Evolutionary conservation across 2,329 filamentous ascomycete species (phyloP).

Genomic region (Trichoderma simmonsii): DNA sequence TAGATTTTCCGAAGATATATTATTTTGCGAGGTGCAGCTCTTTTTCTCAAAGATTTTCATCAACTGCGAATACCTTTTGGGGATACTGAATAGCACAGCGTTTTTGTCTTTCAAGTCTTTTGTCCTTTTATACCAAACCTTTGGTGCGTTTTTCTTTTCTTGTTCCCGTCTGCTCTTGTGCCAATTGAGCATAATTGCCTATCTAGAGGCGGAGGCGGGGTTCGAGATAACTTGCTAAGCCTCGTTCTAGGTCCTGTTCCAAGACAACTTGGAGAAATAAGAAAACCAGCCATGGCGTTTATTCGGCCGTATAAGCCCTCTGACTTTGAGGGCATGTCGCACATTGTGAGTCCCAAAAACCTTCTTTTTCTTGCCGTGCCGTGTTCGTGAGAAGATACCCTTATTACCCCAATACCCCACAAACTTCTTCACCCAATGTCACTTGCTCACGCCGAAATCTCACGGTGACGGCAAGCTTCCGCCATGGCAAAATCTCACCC

Average conservation of each 20-base stretch:
- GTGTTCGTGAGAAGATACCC: not conserved
- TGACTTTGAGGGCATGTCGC: conserved; percentile 40
- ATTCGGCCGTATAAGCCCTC: conserved; percentile 40
- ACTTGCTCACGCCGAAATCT: not conserved
- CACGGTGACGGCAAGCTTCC: not conserved
- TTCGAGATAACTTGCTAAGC: not conserved
- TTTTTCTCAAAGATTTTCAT: not conserved
- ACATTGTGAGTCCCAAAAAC: conserved; percentile 36
- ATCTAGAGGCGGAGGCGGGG: not conserved
- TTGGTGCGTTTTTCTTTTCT: not conserved
- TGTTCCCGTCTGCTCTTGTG: not conserved
- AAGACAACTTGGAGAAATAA: not conserved
- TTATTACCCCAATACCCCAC: not conserved
- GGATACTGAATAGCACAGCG: not conserved
- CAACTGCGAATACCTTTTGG: not conserved
- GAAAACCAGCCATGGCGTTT: conserved; percentile 39
- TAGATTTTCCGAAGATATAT: not conserved
- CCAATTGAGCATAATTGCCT: not conserved
- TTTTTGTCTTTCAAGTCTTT: not conserved
- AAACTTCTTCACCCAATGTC: not conserved
- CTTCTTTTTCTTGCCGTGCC: not conserved
- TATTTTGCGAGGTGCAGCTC: not conserved
- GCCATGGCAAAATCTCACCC: not conserved
- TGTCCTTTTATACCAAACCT: not conserved
- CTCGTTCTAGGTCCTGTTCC: not conserved